phyloP scores from a whole-genome alignment of 192 early-diverging fungal genomes.

The Coemansia sp. region DNA sequence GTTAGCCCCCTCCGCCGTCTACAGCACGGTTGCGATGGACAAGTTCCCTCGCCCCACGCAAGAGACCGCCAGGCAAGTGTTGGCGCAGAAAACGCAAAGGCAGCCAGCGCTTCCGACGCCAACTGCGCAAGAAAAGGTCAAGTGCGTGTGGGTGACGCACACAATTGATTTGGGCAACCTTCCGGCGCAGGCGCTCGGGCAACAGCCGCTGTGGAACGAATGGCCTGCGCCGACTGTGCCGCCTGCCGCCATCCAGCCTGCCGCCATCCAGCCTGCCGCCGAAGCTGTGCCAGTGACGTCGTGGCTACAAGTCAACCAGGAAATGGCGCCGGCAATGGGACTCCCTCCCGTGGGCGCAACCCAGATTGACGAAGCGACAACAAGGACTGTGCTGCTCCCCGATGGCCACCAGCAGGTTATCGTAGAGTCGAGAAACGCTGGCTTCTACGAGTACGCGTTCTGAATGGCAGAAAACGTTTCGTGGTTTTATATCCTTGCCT shows the following conservation, averaged over 20 bases:
- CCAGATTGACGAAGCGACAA: not conserved
- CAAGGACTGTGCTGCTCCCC: not conserved
- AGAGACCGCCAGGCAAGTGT: not conserved
- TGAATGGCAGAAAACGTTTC: not conserved
- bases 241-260: no score
- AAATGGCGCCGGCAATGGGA: not conserved
- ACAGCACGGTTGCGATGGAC: not conserved
- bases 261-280: not conserved
- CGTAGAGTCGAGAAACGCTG: constrained; percentile 6
- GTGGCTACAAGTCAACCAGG: not conserved
- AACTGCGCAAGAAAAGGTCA: not conserved
- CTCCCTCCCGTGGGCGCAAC: not conserved
- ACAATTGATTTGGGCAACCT: not conserved
- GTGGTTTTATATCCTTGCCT: no score
- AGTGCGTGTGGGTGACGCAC: constrained; percentile 6
- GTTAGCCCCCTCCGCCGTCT: not conserved
- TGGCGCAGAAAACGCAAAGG: not conserved
- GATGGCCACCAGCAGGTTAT: not conserved
- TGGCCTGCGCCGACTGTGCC: not conserved
- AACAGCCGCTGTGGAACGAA: not conserved
- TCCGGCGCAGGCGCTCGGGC: not conserved
- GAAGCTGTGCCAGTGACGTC: not conserved
- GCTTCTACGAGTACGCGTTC: constrained; percentile 3
- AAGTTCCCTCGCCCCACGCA: not conserved
- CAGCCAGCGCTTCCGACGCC: not conserved